Evolutionary conservation across 139 green algal species (phyloP).

Genomic region (Closterium sp.): DNA sequence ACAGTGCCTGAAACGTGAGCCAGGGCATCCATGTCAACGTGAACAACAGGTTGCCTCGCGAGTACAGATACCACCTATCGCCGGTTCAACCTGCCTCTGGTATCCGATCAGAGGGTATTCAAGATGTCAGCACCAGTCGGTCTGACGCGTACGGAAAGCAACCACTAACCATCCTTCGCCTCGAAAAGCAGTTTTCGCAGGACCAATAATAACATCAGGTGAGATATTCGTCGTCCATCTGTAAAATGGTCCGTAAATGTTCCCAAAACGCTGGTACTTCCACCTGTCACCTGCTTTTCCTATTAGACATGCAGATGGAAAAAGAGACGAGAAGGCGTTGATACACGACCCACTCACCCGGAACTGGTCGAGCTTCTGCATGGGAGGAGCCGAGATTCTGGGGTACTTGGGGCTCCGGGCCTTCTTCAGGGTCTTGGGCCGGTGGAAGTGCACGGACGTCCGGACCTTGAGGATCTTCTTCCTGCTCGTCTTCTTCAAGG

Average conservation of each 20-base stretch:
- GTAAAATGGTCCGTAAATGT: not conserved
- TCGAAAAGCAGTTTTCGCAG: too few relatives aligned
- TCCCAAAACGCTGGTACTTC: not conserved
- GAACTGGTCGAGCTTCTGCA: constrained; percentile 59
- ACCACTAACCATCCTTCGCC: not conserved
- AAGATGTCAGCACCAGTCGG: not conserved
- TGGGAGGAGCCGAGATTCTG: constrained; percentile 33
- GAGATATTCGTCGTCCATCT: too few relatives aligned
- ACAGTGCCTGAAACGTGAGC: too few relatives aligned
- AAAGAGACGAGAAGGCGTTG: too few relatives aligned
- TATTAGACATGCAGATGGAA: not conserved
- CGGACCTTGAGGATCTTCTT: constrained; percentile 59
- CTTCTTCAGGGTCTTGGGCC: constrained; percentile 88
- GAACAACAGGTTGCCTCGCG: too few relatives aligned
- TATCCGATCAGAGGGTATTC: too few relatives aligned
- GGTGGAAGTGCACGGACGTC: constrained; percentile 64
- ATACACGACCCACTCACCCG: not conserved
- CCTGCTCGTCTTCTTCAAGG: constrained; percentile 86
- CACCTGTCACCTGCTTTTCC: not conserved
- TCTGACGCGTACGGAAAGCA: not conserved
- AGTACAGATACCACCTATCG: too few relatives aligned
- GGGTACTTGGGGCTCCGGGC: constrained; percentile 58
- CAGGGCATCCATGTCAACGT: too few relatives aligned
- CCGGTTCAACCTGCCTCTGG: too few relatives aligned
- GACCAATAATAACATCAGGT: too few relatives aligned